Evolutionary conservation across 495 filamentous ascomycete genomes (phyloP), one percentile per base, ranked within the genome.

Genomic region (Neurospora sp.): DNA sequence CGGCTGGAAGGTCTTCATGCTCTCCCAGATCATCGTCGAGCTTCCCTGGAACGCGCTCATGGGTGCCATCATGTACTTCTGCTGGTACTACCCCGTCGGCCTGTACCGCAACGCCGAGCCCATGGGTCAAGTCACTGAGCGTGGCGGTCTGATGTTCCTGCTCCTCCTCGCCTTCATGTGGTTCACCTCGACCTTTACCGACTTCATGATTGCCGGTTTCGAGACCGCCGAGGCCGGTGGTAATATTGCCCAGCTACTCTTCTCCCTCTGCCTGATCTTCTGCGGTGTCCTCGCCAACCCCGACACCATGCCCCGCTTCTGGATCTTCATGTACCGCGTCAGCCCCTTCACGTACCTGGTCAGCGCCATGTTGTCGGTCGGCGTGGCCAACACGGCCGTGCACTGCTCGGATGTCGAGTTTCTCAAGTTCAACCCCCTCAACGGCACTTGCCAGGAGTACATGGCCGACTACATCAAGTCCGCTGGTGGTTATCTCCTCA

Each of bases 281-380:
- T 91, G 89, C 76, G 90, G 90, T 85, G 91, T 94, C 68, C 87
- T 94, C 73, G 88, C 91, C 70, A 85, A 78, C 41, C 90, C 92
- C 3, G 75, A 80, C 4, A 83, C 80, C 2, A 81, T 94, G 38
- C 91, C 91, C 11, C 79, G 87, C 11, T 94, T 94, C 84, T 96
- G 92, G 92, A 92, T 92, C 74, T 94, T 94, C 84, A 92, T 94
- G 90, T 93, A 94, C 79, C 89, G 90, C 38, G 83, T 92, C 69
- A 92, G 90, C 7, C 92, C 93, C 7, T 89, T 94, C 72, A 91
- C 89, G 0, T 94, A 94, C 74, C 80, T 92, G 0, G 87, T 93
- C 8, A 85, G 83, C 39, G 87, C 86, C 18, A 87, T 93, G 78
- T 75, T 93, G n/a, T 86, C 89, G 0, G 84, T 84, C 0, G 88